Evolutionary conservation across 2,329 filamentous ascomycete genomes (phyloP).

Genomic region (Penicillium italicum): DNA sequence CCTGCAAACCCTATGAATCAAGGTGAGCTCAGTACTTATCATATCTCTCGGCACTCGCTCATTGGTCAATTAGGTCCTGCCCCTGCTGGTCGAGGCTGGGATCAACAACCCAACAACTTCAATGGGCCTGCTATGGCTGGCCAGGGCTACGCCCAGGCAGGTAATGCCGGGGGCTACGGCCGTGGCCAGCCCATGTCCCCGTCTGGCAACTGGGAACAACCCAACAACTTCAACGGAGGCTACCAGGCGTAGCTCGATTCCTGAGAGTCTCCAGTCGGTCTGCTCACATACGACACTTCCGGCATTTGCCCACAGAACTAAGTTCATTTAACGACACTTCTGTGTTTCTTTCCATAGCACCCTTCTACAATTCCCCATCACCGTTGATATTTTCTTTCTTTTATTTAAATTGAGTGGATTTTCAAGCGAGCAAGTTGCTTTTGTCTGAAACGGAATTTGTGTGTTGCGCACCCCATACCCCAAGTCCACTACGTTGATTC

Average conservation of each 20-base stretch:
- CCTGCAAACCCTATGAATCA: conserved; percentile 59
- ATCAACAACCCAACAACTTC: conserved; percentile 54
- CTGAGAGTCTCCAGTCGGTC: conserved; percentile 8
- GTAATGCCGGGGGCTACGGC: conserved; percentile 78
- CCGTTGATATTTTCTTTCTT: conserved; percentile 21
- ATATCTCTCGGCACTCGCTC: conserved; percentile 9
- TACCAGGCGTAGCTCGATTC: conserved; percentile 53
- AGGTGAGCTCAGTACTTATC: conserved; percentile 39
- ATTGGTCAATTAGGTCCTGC: conserved; percentile 46
- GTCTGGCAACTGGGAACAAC: conserved; percentile 51
- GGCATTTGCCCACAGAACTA: conserved; percentile 12
- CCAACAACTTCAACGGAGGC: conserved; percentile 56
- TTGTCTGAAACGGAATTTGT: conserved; percentile 44
- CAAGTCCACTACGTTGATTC: conserved; percentile 38
- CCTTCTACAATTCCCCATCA: conserved; percentile 17
- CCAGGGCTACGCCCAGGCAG: conserved; percentile 60
- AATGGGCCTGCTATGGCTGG: conserved; percentile 42
- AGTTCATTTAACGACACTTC: conserved; percentile 15
- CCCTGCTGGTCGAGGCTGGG: conserved; percentile 55
- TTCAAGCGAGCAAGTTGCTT: conserved; percentile 39
- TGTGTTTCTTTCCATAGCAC: conserved; percentile 22
- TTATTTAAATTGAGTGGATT: conserved; percentile 36
- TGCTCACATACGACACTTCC: conserved; percentile 6
- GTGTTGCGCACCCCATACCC: conserved; percentile 45
- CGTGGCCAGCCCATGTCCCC: conserved; percentile 61